Percentiles rank a stretch among this genome's conserved stretches.
phyloP scores from a whole-genome alignment of 2,329 filamentous ascomycete genomes.

The Penicillium sp. region DNA sequence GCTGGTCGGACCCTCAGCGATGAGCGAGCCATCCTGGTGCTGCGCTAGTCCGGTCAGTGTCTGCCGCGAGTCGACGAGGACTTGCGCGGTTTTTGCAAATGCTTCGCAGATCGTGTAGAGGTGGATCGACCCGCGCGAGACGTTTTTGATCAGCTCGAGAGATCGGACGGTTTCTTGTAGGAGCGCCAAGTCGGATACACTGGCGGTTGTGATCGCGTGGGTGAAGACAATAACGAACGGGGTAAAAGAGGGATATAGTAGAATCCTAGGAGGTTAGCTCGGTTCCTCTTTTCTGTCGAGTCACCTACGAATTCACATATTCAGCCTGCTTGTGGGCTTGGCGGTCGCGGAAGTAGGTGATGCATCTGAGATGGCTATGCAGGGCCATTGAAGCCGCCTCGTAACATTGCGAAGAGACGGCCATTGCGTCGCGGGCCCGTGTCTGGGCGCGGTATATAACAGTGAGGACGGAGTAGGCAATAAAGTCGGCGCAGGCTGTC shows the following conservation, averaged over 20 bases:
- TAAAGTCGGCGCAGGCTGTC: constrained; percentile 33
- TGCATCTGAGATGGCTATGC: constrained; percentile 33
- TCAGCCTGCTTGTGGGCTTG: constrained; percentile 34
- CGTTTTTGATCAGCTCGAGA: constrained; percentile 26
- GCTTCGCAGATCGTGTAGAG: constrained; percentile 29
- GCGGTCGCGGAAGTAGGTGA: constrained; percentile 30
- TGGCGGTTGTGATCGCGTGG: constrained; percentile 33
- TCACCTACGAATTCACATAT: constrained; percentile 33
- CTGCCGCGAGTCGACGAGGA: constrained; percentile 29
- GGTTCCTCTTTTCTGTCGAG: background rate
- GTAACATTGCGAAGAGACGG: constrained; percentile 32
- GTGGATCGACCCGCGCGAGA: constrained; percentile 28
- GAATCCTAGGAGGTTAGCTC: constrained; percentile 21
- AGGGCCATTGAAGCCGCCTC: constrained; percentile 32
- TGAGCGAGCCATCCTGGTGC: constrained; percentile 29
- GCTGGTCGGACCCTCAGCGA: constrained; percentile 24
- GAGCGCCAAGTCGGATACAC: constrained; percentile 25
- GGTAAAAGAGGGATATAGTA: constrained; percentile 34
- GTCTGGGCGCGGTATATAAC: constrained; percentile 34
- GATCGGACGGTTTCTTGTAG: constrained; percentile 31
- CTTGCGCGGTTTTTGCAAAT: constrained; percentile 30
- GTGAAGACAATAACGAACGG: constrained; percentile 36
- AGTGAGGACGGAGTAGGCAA: constrained; percentile 30
- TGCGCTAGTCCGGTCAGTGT: constrained; percentile 29
- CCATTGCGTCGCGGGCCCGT: constrained; percentile 28